Base-by-base conservation (phyloP, 2,329 filamentous ascomycete species). In the Cladosporium austrohemisphaericum region DNA sequence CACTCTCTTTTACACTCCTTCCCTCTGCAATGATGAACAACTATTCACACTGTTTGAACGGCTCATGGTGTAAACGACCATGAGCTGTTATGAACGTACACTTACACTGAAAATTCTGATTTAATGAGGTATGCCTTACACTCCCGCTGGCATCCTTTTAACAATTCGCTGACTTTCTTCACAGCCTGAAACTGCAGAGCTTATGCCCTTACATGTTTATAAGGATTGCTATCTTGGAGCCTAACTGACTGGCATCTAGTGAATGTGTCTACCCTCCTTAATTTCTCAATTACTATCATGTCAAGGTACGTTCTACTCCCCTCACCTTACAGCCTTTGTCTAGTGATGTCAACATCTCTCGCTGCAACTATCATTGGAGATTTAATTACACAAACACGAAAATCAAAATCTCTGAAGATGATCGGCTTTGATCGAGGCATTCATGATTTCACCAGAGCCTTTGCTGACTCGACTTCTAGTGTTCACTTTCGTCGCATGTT, bases 1-100 rank as follows among this genome's bases (percentile, higher is more conserved):
- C 11, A 37, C 38, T 22, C 29, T 33, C 35, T 20, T 28, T 16
- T 41, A 35, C 38, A 35, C 14, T 29, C 37, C 26, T 41, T 13
- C 16, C 16, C 66, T 55, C 58, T 72, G 69, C 65, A 60, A 81
- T 82, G 80, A 83, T 83, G 79, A 83, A 76, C 71, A 64, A 74
- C 73, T 83, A 83, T 83, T 83, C 80, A 83, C 80, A 83, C 80
- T 83, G 79, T 83, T 80, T 81, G 80, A 83, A 71, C 74, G 69
- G 68, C 68, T 65, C 66, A 66, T 69, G 66, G 63, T 65, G 68
- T 74, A 74, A 73, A 69, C 71, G 72, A 63, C 63, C 64, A 59
- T 57, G 40, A 69, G 66, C 61, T 28, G 75, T 68, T 59, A 76
- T 82, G 79, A 82, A 78, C 77, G 50, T 52, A 73, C 70, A 65